Conservation (phyloP, 73 alveolate genomes). For the Tetrahymena malaccensis region DNA sequence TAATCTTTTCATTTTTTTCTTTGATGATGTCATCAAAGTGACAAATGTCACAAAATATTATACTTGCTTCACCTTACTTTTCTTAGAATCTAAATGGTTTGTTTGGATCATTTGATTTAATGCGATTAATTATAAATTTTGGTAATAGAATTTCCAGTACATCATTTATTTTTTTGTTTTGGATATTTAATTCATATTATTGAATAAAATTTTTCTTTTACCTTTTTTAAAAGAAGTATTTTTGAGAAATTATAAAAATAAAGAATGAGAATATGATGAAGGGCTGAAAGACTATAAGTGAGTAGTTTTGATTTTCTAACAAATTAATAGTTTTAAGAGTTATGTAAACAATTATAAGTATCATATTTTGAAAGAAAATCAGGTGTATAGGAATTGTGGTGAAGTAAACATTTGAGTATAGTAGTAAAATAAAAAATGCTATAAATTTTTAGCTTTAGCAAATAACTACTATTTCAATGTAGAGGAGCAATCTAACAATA, state of each 20-base stretch:
- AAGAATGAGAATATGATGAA: not conserved
- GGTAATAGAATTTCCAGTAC: constrained; percentile 38
- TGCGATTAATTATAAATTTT: constrained; percentile 27
- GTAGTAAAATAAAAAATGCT: not conserved
- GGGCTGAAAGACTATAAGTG: not conserved
- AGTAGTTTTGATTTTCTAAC: not conserved
- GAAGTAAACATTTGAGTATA: not conserved
- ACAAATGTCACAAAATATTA: constrained; percentile 67
- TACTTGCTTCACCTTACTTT: constrained; percentile 67
- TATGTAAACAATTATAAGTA: not conserved
- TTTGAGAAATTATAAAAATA: not conserved
- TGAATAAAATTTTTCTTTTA: not conserved
- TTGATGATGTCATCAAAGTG: constrained; percentile 67
- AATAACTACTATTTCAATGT: not conserved
- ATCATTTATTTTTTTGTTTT: not conserved
- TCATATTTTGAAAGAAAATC: not conserved
- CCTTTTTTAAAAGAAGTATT: not conserved
- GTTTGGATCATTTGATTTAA: constrained; percentile 7
- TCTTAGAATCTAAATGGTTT: constrained; percentile 66
- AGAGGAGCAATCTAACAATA: not conserved
- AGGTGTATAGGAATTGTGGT: not conserved
- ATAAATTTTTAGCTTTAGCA: not conserved
- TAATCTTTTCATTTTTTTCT: not conserved
- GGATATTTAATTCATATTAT: not conserved
- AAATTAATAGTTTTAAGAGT: not conserved